Evolutionary conservation across 2,329 filamentous ascomycete species (phyloP).

Genomic region (Raffaelea arxii): DNA sequence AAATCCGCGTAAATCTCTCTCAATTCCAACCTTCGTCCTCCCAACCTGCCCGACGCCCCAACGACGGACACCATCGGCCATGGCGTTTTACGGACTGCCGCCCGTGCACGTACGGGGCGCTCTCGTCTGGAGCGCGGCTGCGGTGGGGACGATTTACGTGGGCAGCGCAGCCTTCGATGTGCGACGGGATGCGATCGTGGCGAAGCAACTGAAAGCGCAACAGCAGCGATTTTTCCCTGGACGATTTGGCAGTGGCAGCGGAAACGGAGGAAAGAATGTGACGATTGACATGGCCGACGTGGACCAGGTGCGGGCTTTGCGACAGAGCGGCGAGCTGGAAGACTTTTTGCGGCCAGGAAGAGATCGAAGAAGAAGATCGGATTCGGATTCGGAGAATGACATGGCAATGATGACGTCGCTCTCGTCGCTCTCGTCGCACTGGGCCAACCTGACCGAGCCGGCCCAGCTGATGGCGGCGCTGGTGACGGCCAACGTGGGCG

Average conservation of each 20-base stretch:
- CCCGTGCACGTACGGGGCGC: constrained; percentile 14
- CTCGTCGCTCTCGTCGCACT: background rate
- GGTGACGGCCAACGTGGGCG: constrained; percentile 11
- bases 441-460: constrained; percentile 11
- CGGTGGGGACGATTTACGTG: constrained; percentile 11
- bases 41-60: background rate
- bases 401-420: constrained; percentile 6
- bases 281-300: background rate
- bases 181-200: constrained; percentile 10
- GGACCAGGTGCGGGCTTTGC: constrained; percentile 2
- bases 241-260: too few relatives aligned
- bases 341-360: background rate
- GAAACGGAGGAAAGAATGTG: background rate
- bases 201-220: constrained; percentile 3
- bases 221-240: background rate
- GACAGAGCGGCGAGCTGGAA: background rate
- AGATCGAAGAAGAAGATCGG: background rate
- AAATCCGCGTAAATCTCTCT: background rate
- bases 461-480: constrained; percentile 11
- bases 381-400: constrained; percentile 3
- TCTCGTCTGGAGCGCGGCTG: constrained; percentile 12
- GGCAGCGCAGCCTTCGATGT: constrained; percentile 11
- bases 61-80: background rate
- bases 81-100: constrained; percentile 4
- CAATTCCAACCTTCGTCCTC: background rate